Conservation (phyloP, 805 yeast species). For the Candida nanaspora region DNA sequence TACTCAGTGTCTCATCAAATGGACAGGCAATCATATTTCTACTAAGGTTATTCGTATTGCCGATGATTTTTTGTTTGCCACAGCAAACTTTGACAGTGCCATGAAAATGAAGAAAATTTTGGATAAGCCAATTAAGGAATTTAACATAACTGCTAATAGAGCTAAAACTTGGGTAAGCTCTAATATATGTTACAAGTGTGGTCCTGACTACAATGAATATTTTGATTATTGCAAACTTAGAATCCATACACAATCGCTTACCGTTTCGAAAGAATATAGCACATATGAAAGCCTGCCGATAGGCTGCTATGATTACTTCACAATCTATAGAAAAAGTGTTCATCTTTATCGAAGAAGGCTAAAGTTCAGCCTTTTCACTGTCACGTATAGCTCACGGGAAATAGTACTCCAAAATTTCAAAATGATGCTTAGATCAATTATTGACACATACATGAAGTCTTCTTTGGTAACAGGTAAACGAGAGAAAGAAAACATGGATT, state of each 20-base stretch:
- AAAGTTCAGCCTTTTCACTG: too few species aligned
- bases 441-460: background rate
- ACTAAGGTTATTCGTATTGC: slow-evolving; percentile 56
- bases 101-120: slow-evolving; percentile 21
- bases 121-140: slow-evolving; percentile 32
- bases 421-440: background rate
- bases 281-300: too few species aligned
- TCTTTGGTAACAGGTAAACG: background rate
- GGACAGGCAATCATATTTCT: slow-evolving; percentile 9
- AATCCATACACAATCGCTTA: too few species aligned
- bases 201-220: too few species aligned
- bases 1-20: slow-evolving; percentile 19
- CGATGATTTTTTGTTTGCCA: slow-evolving; percentile 78
- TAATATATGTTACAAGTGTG: too few species aligned
- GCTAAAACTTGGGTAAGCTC: slow-evolving; percentile 28
- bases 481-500: background rate
- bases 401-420: background rate
- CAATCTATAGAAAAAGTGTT: too few species aligned
- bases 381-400: background rate
- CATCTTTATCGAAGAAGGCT: too few species aligned
- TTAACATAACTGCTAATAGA: slow-evolving; percentile 32
- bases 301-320: too few species aligned
- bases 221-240: too few species aligned
- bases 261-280: too few species aligned
- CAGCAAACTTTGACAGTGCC: slow-evolving; percentile 33